Conservation (phyloP, 2,329 filamentous ascomycete genomes). For the Ophiostoma sp. region DNA sequence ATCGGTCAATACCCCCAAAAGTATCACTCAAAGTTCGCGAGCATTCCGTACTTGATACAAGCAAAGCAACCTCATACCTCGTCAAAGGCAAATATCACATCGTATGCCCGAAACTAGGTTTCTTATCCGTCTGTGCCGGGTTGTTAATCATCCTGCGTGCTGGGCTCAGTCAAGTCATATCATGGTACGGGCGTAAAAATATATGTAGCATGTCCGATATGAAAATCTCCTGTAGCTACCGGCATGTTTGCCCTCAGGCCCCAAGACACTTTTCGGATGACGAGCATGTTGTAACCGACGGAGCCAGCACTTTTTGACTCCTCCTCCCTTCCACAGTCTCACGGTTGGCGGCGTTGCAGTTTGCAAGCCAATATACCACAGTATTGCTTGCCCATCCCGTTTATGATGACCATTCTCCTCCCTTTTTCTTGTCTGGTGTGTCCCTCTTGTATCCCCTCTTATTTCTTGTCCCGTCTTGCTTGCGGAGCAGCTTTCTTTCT, state of each 20-base stretch:
- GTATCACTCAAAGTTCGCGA: background rate
- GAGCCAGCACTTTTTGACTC: background rate
- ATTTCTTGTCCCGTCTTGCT: background rate
- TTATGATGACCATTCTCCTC: background rate
- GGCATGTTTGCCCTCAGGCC: background rate
- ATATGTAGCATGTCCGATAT: constrained; percentile 8
- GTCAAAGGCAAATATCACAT: background rate
- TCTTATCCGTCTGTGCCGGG: background rate
- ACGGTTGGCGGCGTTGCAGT: background rate
- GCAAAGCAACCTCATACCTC: background rate
- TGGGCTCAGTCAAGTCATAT: background rate
- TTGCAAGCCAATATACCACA: background rate
- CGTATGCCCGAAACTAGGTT: background rate
- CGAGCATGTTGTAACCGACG: background rate
- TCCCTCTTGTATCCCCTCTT: background rate
- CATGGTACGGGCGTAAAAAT: constrained; percentile 7
- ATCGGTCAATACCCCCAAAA: background rate
- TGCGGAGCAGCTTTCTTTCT: background rate
- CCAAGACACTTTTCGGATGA: constrained; percentile 4
- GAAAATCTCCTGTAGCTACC: background rate
- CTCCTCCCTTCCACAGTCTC: background rate
- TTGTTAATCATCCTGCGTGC: background rate
- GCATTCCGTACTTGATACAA: background rate
- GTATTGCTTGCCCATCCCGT: background rate
- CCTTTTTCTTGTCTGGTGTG: background rate